Percentiles rank a stretch among this genome's conserved stretches.
Evolutionary conservation across 73 alveolate genomes (phyloP).

Genomic region (Paramecium tetraurelia): DNA sequence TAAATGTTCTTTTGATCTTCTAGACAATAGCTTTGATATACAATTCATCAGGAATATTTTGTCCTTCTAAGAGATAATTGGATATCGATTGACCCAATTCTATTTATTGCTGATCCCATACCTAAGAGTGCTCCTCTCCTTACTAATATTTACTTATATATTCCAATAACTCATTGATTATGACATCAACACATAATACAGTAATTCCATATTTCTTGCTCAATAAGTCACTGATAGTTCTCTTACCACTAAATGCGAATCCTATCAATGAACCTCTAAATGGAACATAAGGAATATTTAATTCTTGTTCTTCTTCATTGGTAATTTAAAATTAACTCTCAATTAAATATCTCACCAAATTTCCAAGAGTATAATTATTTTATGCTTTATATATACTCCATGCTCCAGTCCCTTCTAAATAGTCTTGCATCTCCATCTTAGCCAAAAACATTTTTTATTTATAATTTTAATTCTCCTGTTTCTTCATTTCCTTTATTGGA

Average conservation of each 20-base stretch:
- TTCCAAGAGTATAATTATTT: slow-evolving; percentile 55
- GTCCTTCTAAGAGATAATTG: slow-evolving; percentile 73
- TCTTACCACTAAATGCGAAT: slow-evolving; percentile 92
- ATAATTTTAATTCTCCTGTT: slow-evolving; percentile 36
- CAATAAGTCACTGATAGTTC: slow-evolving; percentile 78
- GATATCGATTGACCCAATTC: slow-evolving; percentile 68
- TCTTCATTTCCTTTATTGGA: slow-evolving; percentile 53
- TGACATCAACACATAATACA: slow-evolving; percentile 28
- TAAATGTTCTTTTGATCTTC: slow-evolving; percentile 20
- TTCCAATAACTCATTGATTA: slow-evolving; percentile 41
- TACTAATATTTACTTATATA: slow-evolving; percentile 22
- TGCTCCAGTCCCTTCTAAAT: slow-evolving; percentile 71
- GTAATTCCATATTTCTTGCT: slow-evolving; percentile 66
- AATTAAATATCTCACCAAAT: slow-evolving; percentile 41
- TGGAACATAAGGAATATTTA: slow-evolving; percentile 65
- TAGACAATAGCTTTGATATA: slow-evolving; percentile 76
- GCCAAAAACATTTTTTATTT: slow-evolving; percentile 64
- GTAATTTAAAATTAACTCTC: slow-evolving; percentile 28
- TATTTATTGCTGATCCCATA: slow-evolving; percentile 21
- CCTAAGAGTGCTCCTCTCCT: neutral
- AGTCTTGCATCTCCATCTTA: slow-evolving; percentile 71
- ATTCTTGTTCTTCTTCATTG: neutral
- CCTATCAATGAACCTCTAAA: slow-evolving; percentile 89
- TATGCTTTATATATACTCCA: slow-evolving; percentile 66
- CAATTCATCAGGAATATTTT: slow-evolving; percentile 79